These are phyloP conservation scores for Zalerion maritima DNA, from an alignment of 495 filamentous ascomycete species.

Conservation along the genomic window DNA sequence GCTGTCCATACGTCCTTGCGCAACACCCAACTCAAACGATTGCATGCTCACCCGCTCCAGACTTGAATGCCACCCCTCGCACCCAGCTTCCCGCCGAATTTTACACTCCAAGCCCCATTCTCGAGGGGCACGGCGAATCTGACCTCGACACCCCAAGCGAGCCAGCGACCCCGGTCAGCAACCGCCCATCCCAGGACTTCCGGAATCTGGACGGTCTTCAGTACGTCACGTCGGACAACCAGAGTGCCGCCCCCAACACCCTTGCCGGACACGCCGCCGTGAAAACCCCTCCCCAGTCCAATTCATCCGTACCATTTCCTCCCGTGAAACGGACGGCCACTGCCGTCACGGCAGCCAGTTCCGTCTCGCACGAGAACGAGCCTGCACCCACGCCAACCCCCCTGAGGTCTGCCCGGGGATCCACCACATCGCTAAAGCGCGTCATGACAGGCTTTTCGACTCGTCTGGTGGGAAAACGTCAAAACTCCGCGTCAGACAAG, in stretches of 20 bases:
- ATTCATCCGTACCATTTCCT: not conserved
- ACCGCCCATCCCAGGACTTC: slow-evolving; percentile 35
- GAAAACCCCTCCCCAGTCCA: slow-evolving; percentile 2
- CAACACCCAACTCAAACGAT: no score
- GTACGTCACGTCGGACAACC: slow-evolving; percentile 16
- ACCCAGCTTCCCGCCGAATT: no score
- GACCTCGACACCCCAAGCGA: slow-evolving; percentile 32
- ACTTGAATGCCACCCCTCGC: no score
- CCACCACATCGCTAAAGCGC: slow-evolving; percentile 19
- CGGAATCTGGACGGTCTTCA: slow-evolving; percentile 23
- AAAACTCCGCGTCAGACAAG: slow-evolving; percentile 18
- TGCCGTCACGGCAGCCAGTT: slow-evolving; percentile 6
- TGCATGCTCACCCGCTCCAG: no score
- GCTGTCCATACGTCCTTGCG: no score
- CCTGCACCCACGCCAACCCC: slow-evolving; percentile 14
- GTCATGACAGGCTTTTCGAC: slow-evolving; percentile 17
- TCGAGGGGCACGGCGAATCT: slow-evolving; percentile 34
- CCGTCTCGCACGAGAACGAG: slow-evolving; percentile 13
- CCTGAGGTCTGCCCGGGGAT: slow-evolving; percentile 21
- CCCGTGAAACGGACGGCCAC: not conserved
- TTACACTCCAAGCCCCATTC: slow-evolving; percentile 27
- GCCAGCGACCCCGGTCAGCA: slow-evolving; percentile 33
- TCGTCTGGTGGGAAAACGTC: slow-evolving; percentile 11
- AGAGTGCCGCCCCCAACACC: slow-evolving; percentile 10
- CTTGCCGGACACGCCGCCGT: slow-evolving; percentile 11